phyloP scores from a whole-genome alignment of 2,329 filamentous ascomycete genomes.

The Hymenoscyphus fructigenus region DNA sequence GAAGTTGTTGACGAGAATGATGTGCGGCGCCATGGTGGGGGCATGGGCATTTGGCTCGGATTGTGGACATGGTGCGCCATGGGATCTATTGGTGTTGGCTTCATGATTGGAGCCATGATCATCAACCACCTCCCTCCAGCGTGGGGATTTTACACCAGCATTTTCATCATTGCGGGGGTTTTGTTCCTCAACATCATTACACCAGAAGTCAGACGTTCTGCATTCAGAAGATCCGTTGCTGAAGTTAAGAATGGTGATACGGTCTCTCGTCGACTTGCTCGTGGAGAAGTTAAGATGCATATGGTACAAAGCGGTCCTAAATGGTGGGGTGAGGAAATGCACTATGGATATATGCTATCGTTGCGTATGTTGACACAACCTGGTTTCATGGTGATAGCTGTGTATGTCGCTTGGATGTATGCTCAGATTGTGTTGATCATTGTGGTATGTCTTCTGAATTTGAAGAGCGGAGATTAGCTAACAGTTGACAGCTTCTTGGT shows the following conservation, averaged over 20 bases:
- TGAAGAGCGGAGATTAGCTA: slow-evolving; percentile 13
- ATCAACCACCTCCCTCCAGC: slow-evolving; percentile 63
- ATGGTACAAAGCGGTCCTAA: slow-evolving; percentile 68
- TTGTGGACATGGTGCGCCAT: slow-evolving; percentile 78
- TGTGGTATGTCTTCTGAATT: slow-evolving; percentile 46
- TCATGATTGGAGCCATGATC: slow-evolving; percentile 67
- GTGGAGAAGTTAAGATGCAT: slow-evolving; percentile 76
- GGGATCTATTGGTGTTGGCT: slow-evolving; percentile 69
- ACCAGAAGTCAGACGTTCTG: slow-evolving; percentile 69
- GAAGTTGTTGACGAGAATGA: slow-evolving; percentile 67
- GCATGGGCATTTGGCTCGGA: slow-evolving; percentile 77
- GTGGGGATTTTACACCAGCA: slow-evolving; percentile 75
- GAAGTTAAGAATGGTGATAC: slow-evolving; percentile 57
- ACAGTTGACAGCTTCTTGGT: slow-evolving; percentile 54
- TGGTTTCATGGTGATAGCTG: slow-evolving; percentile 68
- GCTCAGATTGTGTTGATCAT: slow-evolving; percentile 73
- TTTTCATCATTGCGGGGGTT: slow-evolving; percentile 64
- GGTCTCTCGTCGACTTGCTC: slow-evolving; percentile 59
- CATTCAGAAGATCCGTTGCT: slow-evolving; percentile 65
- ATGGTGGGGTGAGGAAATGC: slow-evolving; percentile 77
- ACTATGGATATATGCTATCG: slow-evolving; percentile 66
- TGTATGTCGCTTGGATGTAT: slow-evolving; percentile 79
- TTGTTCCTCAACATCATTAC: slow-evolving; percentile 68
- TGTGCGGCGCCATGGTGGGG: slow-evolving; percentile 71
- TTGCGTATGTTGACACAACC: slow-evolving; percentile 71